A percentile compares a stretch with the other conserved stretches of the same genome.
Evolutionary conservation across 176 grass and related monocot genomes (phyloP).

Genomic region (Coix lacrymajobi): DNA sequence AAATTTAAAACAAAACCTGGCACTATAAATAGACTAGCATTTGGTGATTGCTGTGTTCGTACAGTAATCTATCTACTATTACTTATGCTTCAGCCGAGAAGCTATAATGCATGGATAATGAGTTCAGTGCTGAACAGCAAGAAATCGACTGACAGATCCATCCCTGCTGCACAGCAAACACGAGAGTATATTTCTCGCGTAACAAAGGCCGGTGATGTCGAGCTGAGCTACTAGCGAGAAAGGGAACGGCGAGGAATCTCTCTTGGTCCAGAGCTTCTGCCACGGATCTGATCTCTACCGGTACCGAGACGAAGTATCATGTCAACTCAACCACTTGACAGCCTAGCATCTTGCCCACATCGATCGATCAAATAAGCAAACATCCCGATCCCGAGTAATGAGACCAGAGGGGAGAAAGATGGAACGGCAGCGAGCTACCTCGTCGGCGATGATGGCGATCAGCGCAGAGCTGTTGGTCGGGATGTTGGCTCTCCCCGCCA

Average conservation of each 20-base stretch:
- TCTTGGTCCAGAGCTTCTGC: not conserved
- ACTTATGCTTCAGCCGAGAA: not conserved
- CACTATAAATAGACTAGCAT: not conserved
- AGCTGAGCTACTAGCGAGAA: not conserved
- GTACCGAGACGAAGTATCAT: not conserved
- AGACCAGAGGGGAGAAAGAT: no score
- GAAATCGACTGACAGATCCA: not conserved
- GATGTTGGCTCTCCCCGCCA: conserved; percentile 57
- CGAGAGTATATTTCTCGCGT: not conserved
- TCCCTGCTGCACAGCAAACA: not conserved
- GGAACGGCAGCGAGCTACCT: conserved; percentile 21
- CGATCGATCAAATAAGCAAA: not conserved
- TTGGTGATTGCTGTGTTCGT: not conserved
- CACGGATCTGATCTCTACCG: not conserved
- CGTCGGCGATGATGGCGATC: conserved; percentile 74
- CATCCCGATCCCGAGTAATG: not conserved
- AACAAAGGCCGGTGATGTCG: not conserved
- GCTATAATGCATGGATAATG: not conserved
- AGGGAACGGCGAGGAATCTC: not conserved
- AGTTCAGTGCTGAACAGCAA: not conserved
- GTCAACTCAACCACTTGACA: not conserved
- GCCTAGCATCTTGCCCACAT: not conserved
- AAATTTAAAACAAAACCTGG: no score
- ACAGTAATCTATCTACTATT: not conserved
- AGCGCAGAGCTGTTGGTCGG: conserved; percentile 54